Evolutionary conservation across 148 eudicot species (phyloP).

Genomic region (Persicaria maculosa): DNA sequence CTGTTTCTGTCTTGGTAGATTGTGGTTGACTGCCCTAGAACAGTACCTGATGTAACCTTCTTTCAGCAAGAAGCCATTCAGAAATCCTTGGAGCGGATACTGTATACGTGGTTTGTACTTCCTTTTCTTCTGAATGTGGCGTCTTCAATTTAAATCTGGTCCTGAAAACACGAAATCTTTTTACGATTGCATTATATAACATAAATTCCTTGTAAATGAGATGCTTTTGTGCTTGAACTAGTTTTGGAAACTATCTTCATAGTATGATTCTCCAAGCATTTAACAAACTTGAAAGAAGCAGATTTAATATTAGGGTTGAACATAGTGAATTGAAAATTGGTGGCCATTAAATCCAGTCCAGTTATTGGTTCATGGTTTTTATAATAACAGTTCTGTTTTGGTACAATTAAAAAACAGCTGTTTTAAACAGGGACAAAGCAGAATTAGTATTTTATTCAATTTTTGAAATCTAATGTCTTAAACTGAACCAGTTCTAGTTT

Average conservation of each 20-base stretch:
- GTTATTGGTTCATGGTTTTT: not conserved
- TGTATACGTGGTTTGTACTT: conserved; percentile 74
- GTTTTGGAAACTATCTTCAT: not conserved
- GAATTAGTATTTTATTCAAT: not conserved
- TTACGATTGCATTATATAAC: not conserved
- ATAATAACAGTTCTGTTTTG: no score
- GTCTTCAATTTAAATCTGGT: not conserved
- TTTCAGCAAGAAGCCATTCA: conserved; percentile 84
- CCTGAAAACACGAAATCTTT: not conserved
- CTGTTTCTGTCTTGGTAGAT: conserved; percentile 39
- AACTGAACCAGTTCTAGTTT: no score
- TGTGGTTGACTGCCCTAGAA: conserved; percentile 94
- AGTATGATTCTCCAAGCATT: not conserved
- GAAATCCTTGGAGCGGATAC: conserved; percentile 94
- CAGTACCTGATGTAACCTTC: conserved; percentile 90
- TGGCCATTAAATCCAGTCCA: not conserved
- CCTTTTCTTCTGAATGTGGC: not conserved
- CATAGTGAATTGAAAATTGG: not conserved
- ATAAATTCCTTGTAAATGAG: not conserved
- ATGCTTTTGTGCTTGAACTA: not conserved
- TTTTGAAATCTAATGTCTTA: no score
- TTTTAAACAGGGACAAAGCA: not conserved
- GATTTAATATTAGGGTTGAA: not conserved
- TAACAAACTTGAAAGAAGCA: not conserved
- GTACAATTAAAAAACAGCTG: not conserved